Evolutionary conservation across 2,329 filamentous ascomycete species (phyloP).

Genomic region (Neonectria coccinea): DNA sequence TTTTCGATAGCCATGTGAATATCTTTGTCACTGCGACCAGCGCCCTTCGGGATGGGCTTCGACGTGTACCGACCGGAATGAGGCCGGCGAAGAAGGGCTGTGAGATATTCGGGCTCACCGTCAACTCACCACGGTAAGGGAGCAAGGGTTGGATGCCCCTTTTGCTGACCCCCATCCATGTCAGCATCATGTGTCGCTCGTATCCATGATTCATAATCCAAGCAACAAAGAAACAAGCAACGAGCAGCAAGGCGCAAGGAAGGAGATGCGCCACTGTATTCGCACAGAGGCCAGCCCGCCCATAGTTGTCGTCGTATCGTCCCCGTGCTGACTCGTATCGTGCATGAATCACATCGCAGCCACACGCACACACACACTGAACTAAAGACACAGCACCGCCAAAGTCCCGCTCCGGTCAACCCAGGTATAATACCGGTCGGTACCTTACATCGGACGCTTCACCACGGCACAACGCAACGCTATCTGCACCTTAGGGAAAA

Average conservation of each 20-base stretch:
- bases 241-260: conserved; percentile 2
- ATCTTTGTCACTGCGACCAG: background rate
- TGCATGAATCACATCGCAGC: conserved; percentile 44
- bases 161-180: conserved; percentile 22
- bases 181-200: conserved; percentile 27
- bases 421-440: conserved; percentile 8
- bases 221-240: conserved; percentile 13
- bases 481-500: background rate
- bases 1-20: background rate
- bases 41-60: background rate
- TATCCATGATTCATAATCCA: conserved; percentile 4
- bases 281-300: background rate
- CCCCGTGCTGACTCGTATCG: conserved; percentile 38
- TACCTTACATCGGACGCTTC: conserved; percentile 28
- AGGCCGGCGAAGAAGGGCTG: background rate
- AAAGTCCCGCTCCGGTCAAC: conserved; percentile 11
- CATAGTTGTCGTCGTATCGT: conserved; percentile 5
- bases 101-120: conserved; percentile 22
- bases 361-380: conserved; percentile 15
- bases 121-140: conserved; percentile 8
- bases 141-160: background rate
- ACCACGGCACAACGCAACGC: conserved; percentile 31
- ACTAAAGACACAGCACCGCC: background rate
- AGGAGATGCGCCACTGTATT: background rate
- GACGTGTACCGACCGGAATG: background rate